Evolutionary conservation across 345 rosid genomes (phyloP).

Genomic region (Populus davidiana): DNA sequence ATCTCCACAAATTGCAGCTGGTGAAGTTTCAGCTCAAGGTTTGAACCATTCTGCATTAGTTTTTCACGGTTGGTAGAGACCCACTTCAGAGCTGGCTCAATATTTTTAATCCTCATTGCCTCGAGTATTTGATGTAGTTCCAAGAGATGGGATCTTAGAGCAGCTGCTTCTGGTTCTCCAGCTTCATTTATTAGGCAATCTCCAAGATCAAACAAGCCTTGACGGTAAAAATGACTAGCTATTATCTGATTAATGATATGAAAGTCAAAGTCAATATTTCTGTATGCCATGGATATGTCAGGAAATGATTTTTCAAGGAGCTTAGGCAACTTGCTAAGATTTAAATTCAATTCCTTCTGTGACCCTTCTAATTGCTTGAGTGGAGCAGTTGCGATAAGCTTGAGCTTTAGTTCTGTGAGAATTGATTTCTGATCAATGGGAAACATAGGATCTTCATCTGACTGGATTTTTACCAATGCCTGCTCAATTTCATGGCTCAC

Average conservation of each 20-base stretch:
- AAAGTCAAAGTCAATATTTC: slow-evolving; percentile 57
- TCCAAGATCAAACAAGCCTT: slow-evolving; percentile 76
- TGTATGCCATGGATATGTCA: slow-evolving; percentile 70
- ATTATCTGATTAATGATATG: slow-evolving; percentile 55
- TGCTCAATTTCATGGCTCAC: slow-evolving; percentile 47
- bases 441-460: slow-evolving; percentile 22
- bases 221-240: slow-evolving; percentile 62
- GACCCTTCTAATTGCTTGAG: slow-evolving; percentile 51
- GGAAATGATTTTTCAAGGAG: slow-evolving; percentile 54
- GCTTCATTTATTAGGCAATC: slow-evolving; percentile 66
- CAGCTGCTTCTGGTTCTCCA: slow-evolving; percentile 43
- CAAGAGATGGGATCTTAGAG: slow-evolving; percentile 46
- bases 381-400: slow-evolving; percentile 45
- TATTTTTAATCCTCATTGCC: slow-evolving; percentile 48
- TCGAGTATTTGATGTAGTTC: slow-evolving; percentile 56
- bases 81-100: slow-evolving; percentile 81
- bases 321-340: slow-evolving; percentile 54
- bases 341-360: slow-evolving; percentile 51
- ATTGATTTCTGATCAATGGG: slow-evolving; percentile 36
- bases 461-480: slow-evolving; percentile 41
- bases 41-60: slow-evolving; percentile 46
- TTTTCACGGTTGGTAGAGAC: slow-evolving; percentile 43
- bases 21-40: slow-evolving; percentile 58
- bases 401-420: slow-evolving; percentile 46
- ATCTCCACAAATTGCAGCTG: slow-evolving; percentile 59